Conservation (phyloP, 1,284 basidiomycete genomes). For the Ceratobasidium sp. region DNA sequence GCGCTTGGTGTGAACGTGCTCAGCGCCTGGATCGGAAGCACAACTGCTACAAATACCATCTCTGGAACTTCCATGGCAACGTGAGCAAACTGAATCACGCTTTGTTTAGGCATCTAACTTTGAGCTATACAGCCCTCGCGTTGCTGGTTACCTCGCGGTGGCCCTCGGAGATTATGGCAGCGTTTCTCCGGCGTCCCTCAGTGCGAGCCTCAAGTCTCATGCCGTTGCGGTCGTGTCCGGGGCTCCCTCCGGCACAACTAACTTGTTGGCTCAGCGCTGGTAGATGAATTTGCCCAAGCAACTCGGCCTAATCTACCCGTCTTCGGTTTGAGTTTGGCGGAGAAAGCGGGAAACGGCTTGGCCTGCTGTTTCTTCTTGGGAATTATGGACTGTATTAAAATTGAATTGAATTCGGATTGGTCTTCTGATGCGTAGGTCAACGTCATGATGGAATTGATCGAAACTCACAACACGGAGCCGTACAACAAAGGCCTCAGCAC, state of each 20-base stretch:
- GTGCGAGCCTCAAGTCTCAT: conserved; percentile 38
- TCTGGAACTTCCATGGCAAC: conserved; percentile 79
- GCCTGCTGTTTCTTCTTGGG: not conserved
- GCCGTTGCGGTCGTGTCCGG: conserved; percentile 40
- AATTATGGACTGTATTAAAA: not conserved
- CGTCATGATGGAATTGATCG: not conserved
- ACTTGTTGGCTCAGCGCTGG: conserved; percentile 47
- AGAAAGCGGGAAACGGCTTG: too few species aligned
- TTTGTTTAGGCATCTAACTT: too few species aligned
- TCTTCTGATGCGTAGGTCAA: too few species aligned
- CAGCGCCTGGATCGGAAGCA: conserved; percentile 79
- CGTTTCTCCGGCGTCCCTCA: conserved; percentile 38
- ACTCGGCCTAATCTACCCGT: too few species aligned
- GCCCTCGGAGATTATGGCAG: conserved; percentile 44
- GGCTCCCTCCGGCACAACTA: conserved; percentile 42
- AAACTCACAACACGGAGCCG: too few species aligned
- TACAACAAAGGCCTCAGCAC: too few species aligned
- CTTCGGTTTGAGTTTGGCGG: too few species aligned
- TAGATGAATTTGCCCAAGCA: not conserved
- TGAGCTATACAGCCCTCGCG: conserved; percentile 21
- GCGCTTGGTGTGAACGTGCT: conserved; percentile 78
- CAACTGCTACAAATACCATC: conserved; percentile 73
- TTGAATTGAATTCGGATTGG: not conserved
- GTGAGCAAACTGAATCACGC: not conserved
- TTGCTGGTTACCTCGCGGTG: conserved; percentile 39